Evolutionary conservation across 106 monocot genomes (phyloP), one percentile per base, ranked within the genome.

Genomic region (Iris macrosiphon): DNA sequence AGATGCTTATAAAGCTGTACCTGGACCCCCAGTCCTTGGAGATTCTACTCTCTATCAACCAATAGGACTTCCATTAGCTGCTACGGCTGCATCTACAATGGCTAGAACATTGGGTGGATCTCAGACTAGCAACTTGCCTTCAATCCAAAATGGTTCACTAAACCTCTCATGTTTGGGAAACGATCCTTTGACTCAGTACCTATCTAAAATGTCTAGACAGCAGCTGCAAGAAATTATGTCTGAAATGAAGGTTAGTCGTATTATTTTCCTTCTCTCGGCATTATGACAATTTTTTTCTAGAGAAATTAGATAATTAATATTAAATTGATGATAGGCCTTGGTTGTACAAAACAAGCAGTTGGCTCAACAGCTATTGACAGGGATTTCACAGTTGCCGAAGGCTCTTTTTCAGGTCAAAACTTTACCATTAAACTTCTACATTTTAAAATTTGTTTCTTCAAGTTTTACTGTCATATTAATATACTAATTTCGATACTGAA

Each of bases 341-440:
- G 63, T 74, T 45, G 66, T 75, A 45, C 85, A 80, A 64, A 74
- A 83, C 47, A 77, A 72, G 49, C 31, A 53, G 21, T 31, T 75
- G 12, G 77, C 85, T 40, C 65, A 49, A 27, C 82, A 80, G 40
- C 66, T 90, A 3, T 33, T 87, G 52, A 76, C 87, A 70, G 52
- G 59, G 11, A 69, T 37, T 72, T 59, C 80, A 35, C 82, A 77
- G 25, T 62, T 98, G 26, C 45, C 65, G 18, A 98, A 82, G 68
- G 90, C 90, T 57, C 69, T 98, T 32, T 98, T 98, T 67, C 89
- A 96, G 96, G 96, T 96, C n/a, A n/a, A n/a, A n/a, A n/a, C n/a
- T n/a, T n/a, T 44, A 28, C 37, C 58, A 0, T 57, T 57, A 35
- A 24, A 32, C 39, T 57, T 40, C 9, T 30, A 16, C 30, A 51